These are phyloP conservation scores for Phyllosticta ampelicida DNA, from an alignment of 2,329 filamentous ascomycete species.

Conservation along the genomic window DNA sequence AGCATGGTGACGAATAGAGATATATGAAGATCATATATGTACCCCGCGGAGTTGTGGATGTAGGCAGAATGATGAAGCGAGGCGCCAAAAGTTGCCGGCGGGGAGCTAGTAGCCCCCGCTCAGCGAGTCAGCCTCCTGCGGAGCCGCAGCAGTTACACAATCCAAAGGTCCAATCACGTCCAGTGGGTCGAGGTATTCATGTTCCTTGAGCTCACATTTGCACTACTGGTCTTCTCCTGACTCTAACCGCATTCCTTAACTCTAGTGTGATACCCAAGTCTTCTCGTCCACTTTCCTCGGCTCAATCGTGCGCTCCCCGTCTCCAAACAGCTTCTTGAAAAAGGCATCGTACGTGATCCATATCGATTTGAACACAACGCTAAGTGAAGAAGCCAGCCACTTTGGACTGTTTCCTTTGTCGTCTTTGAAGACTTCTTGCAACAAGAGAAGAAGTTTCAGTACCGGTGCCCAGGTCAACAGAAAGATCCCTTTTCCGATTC, in stretches of 20 bases:
- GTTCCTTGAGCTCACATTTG: not conserved
- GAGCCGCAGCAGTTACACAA: not conserved
- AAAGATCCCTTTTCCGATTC: conserved; percentile 53
- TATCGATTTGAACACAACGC: conserved; percentile 43
- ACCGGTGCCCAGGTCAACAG: conserved; percentile 48
- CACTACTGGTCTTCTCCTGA: not conserved
- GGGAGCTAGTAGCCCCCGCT: not conserved
- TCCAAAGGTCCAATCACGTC: not conserved
- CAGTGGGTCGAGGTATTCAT: not conserved
- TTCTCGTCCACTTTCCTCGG: conserved; percentile 12
- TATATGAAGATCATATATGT: not conserved
- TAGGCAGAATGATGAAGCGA: not conserved
- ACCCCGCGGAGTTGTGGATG: conserved; percentile 2
- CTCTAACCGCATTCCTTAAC: not conserved
- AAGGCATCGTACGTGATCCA: conserved; percentile 56
- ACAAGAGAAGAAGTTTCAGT: conserved; percentile 43
- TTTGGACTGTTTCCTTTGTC: conserved; percentile 55
- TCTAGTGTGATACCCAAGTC: not conserved
- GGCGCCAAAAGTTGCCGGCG: not conserved
- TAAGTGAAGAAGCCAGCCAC: conserved; percentile 51
- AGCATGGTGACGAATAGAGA: conserved; percentile 1
- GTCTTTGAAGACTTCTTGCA: conserved; percentile 46
- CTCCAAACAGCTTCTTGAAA: conserved; percentile 63
- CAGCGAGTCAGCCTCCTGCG: not conserved
- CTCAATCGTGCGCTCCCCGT: conserved; percentile 61